Percentiles rank a stretch among this genome's conserved stretches.
Evolutionary conservation across 2,329 filamentous ascomycete genomes (phyloP).

Genomic region (Fusarium foetens): DNA sequence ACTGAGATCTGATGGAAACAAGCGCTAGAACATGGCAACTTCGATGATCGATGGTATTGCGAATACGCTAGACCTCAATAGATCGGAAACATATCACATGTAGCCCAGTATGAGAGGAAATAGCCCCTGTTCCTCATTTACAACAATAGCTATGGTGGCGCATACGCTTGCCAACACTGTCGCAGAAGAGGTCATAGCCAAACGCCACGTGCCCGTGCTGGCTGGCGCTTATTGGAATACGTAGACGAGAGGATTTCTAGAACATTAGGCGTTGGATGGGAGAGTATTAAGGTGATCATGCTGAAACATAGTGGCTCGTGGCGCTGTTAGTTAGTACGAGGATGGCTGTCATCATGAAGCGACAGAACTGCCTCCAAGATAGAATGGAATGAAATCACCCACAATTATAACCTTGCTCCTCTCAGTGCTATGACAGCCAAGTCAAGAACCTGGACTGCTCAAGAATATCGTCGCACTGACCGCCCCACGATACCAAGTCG

Average conservation of each 20-base stretch:
- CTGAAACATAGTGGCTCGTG: not conserved
- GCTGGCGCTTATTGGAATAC: not conserved
- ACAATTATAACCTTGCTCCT: accelerated
- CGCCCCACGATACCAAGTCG: too few species aligned
- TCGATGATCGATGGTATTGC: not conserved
- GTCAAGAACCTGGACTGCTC: accelerated
- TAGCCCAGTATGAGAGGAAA: accelerated
- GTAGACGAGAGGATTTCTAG: not conserved
- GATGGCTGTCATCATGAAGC: not conserved
- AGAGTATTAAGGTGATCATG: not conserved
- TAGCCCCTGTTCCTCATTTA: not conserved
- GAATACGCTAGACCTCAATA: not conserved
- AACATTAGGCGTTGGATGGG: accelerated
- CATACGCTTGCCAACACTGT: not conserved
- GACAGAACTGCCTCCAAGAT: not conserved
- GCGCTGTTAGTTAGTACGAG: not conserved
- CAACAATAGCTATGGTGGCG: not conserved
- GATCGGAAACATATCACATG: not conserved
- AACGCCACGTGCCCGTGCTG: not conserved
- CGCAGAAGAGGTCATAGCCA: not conserved
- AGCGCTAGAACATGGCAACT: not conserved
- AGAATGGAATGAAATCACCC: not conserved
- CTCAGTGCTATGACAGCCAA: accelerated
- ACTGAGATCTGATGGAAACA: not conserved
- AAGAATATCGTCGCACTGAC: too few species aligned